A percentile compares a stretch with the other conserved stretches of the same genome.
phyloP scores from a whole-genome alignment of 148 eudicot genomes.

The Linanthus parryae region DNA sequence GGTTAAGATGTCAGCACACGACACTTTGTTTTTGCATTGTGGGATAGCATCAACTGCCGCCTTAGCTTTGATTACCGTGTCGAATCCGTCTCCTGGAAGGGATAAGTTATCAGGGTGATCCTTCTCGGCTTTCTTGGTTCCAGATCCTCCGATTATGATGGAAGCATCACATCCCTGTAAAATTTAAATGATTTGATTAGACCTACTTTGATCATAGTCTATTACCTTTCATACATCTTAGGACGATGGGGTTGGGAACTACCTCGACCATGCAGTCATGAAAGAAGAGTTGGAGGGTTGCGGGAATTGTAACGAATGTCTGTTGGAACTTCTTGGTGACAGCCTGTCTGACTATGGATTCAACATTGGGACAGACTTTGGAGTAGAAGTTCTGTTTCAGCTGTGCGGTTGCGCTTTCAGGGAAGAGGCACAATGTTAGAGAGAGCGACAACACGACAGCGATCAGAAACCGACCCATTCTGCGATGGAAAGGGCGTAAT shows the following conservation, averaged over 20 bases:
- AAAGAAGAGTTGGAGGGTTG: constrained; percentile 67
- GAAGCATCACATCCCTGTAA: constrained; percentile 75
- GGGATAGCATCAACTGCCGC: constrained; percentile 47
- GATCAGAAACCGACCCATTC: constrained; percentile 17
- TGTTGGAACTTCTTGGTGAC: constrained; percentile 44
- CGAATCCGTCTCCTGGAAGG: constrained; percentile 72
- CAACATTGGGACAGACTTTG: constrained; percentile 54
- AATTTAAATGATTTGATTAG: too few relatives aligned
- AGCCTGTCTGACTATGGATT: constrained; percentile 41
- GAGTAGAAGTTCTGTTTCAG: constrained; percentile 49
- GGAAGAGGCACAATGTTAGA: constrained; percentile 14
- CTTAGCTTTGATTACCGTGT: constrained; percentile 63
- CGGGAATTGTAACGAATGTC: constrained; percentile 69
- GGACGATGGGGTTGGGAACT: too few relatives aligned
- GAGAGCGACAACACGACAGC: constrained; percentile 10
- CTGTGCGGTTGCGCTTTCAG: constrained; percentile 27
- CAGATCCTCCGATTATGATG: constrained; percentile 38
- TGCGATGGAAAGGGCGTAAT: background rate
- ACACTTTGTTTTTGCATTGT: constrained; percentile 49
- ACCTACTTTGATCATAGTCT: too few relatives aligned
- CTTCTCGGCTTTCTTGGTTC: constrained; percentile 51
- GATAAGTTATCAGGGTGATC: constrained; percentile 66
- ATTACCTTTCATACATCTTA: too few relatives aligned
- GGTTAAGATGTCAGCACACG: constrained; percentile 67
- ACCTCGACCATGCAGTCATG: constrained; percentile 74